Evolutionary conservation across 1,284 basidiomycete genomes (phyloP).

Genomic region (Heterobasidion parviporum): DNA sequence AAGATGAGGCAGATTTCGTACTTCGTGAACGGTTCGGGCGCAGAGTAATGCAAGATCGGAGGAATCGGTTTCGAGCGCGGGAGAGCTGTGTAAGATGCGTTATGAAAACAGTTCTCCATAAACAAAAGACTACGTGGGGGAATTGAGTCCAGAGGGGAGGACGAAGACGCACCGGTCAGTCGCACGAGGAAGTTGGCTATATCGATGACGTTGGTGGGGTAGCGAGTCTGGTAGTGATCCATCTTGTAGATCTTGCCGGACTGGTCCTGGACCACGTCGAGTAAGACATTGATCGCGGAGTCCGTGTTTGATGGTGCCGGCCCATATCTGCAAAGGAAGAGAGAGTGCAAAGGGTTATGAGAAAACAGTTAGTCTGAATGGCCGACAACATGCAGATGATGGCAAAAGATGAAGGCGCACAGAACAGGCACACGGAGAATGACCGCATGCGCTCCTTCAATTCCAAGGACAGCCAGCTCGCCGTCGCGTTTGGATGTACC

Average conservation of each 20-base stretch:
- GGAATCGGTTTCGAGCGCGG: constrained; percentile 37
- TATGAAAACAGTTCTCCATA: constrained; percentile 7
- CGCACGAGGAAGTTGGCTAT: constrained; percentile 69
- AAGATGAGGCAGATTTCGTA: constrained; percentile 79
- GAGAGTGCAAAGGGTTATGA: neutral
- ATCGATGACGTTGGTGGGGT: constrained; percentile 73
- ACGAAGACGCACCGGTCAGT: constrained; percentile 40
- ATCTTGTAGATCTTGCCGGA: constrained; percentile 75
- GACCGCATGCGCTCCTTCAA: constrained; percentile 44
- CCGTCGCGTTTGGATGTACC: constrained; percentile 73
- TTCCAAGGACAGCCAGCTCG: constrained; percentile 54
- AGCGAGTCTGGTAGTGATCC: constrained; percentile 81
- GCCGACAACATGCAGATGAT: neutral
- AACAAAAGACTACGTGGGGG: neutral
- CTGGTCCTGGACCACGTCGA: constrained; percentile 73
- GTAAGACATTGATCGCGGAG: constrained; percentile 69
- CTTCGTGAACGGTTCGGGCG: constrained; percentile 71
- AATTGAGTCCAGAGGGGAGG: neutral
- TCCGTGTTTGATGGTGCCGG: constrained; percentile 70
- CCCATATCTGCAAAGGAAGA: constrained; percentile 51
- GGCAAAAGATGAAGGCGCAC: constrained; percentile 29
- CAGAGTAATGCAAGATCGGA: constrained; percentile 69
- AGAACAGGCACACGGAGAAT: constrained; percentile 78
- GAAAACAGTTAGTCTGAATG: neutral
- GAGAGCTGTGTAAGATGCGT: constrained; percentile 12